Base-by-base conservation (phyloP, 768 basidiomycete species). In the Suillus placidus region DNA sequence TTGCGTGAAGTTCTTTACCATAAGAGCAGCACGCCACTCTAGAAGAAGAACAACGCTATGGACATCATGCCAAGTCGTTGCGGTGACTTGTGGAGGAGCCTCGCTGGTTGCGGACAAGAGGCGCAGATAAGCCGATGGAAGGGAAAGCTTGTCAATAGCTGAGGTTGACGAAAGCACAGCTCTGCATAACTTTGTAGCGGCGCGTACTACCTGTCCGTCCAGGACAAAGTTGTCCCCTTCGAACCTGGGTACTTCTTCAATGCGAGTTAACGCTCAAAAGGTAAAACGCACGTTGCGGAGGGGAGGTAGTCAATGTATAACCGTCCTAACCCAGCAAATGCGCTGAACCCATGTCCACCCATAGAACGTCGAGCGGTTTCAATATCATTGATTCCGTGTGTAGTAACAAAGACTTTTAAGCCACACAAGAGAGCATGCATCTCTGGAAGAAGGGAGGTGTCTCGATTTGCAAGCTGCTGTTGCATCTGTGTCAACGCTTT, bases 221-320 rank as follows among this genome's bases (percentile, higher is more conserved):
- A 93, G 82, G 6, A 92, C 88, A 66, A 84, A 92, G 72, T 93
- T 93, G 71, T 93, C 92, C 16, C 91, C 91, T 77, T 93, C 91
- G 67, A 85, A 92, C 3, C 89, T 90, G 66, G 26, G 4, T 37
- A 43, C 7, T 18, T 32, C 40, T 10, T 34, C 42, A 20, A 20
- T 18, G n/a, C 56, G 5, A 26, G 42, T 16, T 23, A 55, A 32
- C 38, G n/a, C 34, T 14, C 9, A 30, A 55, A 43, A 63, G 10
- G 51, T 37, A 7, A 51, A 30, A 79, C 85, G 12, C 70, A 89
- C 87, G 90, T 91, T 32, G 81, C 84, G 61, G 83, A 81, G 0
- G 90, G 89, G 2, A 90, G 78, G 67, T 86, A 86, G 72, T 89
- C 85, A 4, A 86, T 87, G 67, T 90, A 91, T 1, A 89, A 61